Evolutionary conservation across 371 early-diverging fungal genomes (phyloP).

Genomic region (Syncephalastrum contaminatum): DNA sequence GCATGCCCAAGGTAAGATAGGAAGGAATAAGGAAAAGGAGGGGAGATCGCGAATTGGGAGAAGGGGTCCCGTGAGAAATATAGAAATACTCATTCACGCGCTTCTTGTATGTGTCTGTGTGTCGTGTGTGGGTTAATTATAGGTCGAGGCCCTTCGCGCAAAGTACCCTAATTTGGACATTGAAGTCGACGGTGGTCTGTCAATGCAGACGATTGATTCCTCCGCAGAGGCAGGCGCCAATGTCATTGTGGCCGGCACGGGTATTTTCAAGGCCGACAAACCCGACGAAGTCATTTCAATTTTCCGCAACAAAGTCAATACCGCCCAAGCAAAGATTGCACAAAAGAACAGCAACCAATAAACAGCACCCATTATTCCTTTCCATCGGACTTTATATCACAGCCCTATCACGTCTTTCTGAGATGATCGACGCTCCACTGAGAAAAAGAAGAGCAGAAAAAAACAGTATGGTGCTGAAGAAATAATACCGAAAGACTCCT

Average conservation of each 20-base stretch:
- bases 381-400: neutral
- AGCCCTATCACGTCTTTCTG: too few species aligned
- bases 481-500: too few species aligned
- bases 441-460: neutral
- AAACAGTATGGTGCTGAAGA: neutral
- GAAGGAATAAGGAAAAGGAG: neutral
- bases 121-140: neutral
- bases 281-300: slow-evolving; percentile 73
- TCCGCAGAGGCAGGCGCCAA: slow-evolving; percentile 95
- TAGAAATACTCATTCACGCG: slow-evolving; percentile 3
- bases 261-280: slow-evolving; percentile 83
- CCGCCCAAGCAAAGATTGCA: slow-evolving; percentile 37
- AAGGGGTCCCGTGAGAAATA: neutral
- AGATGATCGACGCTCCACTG: too few species aligned
- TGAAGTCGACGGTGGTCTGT: slow-evolving; percentile 98
- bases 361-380: neutral
- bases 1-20: slow-evolving; percentile 78
- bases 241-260: slow-evolving; percentile 98
- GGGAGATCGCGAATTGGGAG: neutral
- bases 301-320: slow-evolving; percentile 66
- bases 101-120: neutral
- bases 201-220: slow-evolving; percentile 79
- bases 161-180: slow-evolving; percentile 89
- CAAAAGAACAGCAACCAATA: slow-evolving; percentile 2
- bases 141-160: slow-evolving; percentile 65